Conservation (phyloP, 108 stramenopile genomes). For the Nitzschia sp. region DNA sequence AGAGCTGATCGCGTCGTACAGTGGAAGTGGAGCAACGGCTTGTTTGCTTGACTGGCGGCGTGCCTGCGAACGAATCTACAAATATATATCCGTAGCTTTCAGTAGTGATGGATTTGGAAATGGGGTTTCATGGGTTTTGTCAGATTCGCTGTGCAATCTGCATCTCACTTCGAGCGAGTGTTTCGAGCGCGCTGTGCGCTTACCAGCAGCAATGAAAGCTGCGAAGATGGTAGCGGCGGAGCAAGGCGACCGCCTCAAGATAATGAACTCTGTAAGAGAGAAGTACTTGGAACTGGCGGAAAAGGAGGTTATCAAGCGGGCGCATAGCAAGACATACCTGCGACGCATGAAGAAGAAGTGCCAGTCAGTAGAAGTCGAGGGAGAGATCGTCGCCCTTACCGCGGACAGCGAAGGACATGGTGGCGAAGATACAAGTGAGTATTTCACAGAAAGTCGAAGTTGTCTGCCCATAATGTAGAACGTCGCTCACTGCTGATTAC, state of each 20-base stretch:
- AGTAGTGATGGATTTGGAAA: slow-evolving; percentile 52
- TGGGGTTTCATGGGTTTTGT: slow-evolving; percentile 62
- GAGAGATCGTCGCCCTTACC: slow-evolving; percentile 68
- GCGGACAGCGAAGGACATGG: slow-evolving; percentile 86
- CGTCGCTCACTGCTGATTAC: background rate
- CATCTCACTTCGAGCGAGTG: slow-evolving; percentile 77
- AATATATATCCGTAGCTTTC: slow-evolving; percentile 46
- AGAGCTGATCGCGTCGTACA: slow-evolving; percentile 37
- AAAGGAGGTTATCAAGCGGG: slow-evolving; percentile 65
- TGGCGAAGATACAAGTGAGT: slow-evolving; percentile 87
- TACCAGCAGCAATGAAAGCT: slow-evolving; percentile 86
- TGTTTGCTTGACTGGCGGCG: slow-evolving; percentile 69
- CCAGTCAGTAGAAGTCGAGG: slow-evolving; percentile 43
- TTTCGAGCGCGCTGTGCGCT: slow-evolving; percentile 80
- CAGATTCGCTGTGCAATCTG: slow-evolving; percentile 77
- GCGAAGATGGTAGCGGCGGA: slow-evolving; percentile 75
- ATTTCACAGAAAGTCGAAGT: too few species aligned
- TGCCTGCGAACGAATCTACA: slow-evolving; percentile 79
- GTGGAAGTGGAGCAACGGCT: slow-evolving; percentile 4
- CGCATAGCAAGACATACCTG: slow-evolving; percentile 71
- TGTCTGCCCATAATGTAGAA: too few species aligned
- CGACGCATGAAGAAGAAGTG: slow-evolving; percentile 72
- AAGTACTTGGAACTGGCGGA: slow-evolving; percentile 65
- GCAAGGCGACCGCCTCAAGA: slow-evolving; percentile 26
- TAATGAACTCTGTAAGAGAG: slow-evolving; percentile 65